phyloP scores from a whole-genome alignment of 2,329 filamentous ascomycete genomes.

The Xylaria sp. region DNA sequence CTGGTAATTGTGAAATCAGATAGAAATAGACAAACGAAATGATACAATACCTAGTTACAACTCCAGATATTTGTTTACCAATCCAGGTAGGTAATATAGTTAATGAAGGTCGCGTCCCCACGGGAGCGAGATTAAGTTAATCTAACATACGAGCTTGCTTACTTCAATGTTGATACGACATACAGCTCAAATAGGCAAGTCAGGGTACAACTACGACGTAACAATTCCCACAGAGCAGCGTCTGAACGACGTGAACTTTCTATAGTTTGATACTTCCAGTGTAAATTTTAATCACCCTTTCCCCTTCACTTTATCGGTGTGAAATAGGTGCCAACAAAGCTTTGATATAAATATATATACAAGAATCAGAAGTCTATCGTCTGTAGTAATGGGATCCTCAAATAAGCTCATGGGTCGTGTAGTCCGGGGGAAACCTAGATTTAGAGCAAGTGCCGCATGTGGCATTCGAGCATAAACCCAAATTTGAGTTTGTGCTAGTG shows the following conservation, averaged over 20 bases:
- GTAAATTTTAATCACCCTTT: neutral
- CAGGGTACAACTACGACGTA: neutral
- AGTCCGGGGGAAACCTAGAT: neutral
- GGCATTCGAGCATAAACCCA: neutral
- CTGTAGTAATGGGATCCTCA: slow-evolving; percentile 8
- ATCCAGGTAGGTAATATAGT: too few species aligned
- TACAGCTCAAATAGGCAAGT: neutral
- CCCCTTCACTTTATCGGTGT: too few species aligned
- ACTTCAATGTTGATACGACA: neutral
- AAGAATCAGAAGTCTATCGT: slow-evolving; percentile 34
- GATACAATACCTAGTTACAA: too few species aligned
- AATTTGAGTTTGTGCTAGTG: neutral
- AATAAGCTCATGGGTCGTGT: slow-evolving; percentile 5
- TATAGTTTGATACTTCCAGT: neutral
- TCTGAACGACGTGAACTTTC: neutral
- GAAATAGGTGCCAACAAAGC: neutral
- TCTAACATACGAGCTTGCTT: too few species aligned
- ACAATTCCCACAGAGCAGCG: too few species aligned
- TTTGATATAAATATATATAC: slow-evolving; percentile 31
- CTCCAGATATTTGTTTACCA: too few species aligned
- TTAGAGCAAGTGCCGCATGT: neutral
- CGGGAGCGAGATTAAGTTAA: too few species aligned
- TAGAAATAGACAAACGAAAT: too few species aligned
- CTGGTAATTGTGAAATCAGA: too few species aligned
- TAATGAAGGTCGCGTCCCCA: too few species aligned